Conservation (phyloP, 306 rosid genomes). For the Casuarina glauca region DNA sequence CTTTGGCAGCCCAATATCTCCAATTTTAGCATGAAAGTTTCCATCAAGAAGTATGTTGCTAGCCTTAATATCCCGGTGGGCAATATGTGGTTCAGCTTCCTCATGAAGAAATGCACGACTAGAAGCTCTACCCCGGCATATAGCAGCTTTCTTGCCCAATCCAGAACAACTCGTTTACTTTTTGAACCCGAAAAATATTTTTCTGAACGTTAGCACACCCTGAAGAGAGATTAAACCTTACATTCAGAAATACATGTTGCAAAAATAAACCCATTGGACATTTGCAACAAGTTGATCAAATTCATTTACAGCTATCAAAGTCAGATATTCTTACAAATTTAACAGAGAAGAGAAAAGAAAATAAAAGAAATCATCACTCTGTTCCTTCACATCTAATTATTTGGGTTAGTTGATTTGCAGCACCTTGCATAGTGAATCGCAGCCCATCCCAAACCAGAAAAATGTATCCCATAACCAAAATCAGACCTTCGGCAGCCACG, state of each 20-base stretch:
- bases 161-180: conserved; percentile 49
- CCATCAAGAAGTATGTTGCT: conserved; percentile 82
- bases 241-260: background rate
- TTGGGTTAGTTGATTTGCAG: conserved; percentile 11
- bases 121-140: conserved; percentile 75
- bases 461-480: background rate
- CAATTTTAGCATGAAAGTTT: conserved; percentile 69
- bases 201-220: conserved; percentile 26
- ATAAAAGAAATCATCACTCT: background rate
- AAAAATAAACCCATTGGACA: background rate
- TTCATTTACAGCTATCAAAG: background rate
- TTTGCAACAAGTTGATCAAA: background rate
- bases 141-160: conserved; percentile 78
- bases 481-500: background rate
- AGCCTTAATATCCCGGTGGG: conserved; percentile 96
- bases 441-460: conserved; percentile 1
- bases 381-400: background rate
- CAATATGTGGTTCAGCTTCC: conserved; percentile 74
- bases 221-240: conserved; percentile 3
- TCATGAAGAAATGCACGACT: conserved; percentile 85
- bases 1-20: conserved; percentile 93
- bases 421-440: conserved; percentile 13
- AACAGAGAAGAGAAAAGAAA: background rate
- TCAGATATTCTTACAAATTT: background rate
- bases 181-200: conserved; percentile 49